Conservation (phyloP, 1,284 basidiomycete species). For the Trichosporon sp. region DNA sequence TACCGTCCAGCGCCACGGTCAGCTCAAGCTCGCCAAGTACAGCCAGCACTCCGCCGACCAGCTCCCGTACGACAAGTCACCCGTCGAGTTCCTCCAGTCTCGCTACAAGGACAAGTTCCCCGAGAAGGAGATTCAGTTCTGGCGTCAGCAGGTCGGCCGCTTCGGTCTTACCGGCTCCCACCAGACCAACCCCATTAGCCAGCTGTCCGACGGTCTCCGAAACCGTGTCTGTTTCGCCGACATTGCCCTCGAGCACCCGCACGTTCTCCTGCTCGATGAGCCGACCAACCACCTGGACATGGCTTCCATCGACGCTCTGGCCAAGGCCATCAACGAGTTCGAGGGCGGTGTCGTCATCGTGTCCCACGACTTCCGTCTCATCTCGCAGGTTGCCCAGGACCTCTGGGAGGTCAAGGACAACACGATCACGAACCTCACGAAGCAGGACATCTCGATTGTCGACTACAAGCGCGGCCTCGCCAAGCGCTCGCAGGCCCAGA, state of each 20-base stretch:
- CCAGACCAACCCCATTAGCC: conserved; percentile 87
- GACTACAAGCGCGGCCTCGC: conserved; percentile 72
- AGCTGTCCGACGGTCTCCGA: conserved; percentile 90
- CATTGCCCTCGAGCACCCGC: conserved; percentile 83
- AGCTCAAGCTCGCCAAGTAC: conserved; percentile 93
- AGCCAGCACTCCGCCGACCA: conserved; percentile 99
- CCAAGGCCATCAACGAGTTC: conserved; percentile 90
- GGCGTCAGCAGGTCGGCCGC: conserved; percentile 88
- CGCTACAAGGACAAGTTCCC: conserved; percentile 81
- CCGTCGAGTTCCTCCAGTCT: conserved; percentile 90
- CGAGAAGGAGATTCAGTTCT: conserved; percentile 84
- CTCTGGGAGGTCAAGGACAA: conserved; percentile 97
- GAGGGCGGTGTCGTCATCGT: conserved; percentile 97
- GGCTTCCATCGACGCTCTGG: conserved; percentile 90
- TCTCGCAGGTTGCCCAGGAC: conserved; percentile 92
- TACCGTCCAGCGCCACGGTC: conserved; percentile 79
- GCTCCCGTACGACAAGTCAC: conserved; percentile 85
- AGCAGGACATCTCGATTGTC: conserved; percentile 77
- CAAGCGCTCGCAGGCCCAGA: conserved; percentile 54
- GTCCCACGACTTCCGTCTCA: conserved; percentile 94
- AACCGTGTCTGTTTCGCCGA: conserved; percentile 65
- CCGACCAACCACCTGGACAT: conserved; percentile 58
- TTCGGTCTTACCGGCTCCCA: conserved; percentile 93
- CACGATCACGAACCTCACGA: conserved; percentile 89
- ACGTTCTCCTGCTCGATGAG: conserved; percentile 72